These are phyloP conservation scores for Sclerotinia sclerotiorum DNA, from an alignment of 2,329 filamentous ascomycete species.

Conservation along the genomic window DNA sequence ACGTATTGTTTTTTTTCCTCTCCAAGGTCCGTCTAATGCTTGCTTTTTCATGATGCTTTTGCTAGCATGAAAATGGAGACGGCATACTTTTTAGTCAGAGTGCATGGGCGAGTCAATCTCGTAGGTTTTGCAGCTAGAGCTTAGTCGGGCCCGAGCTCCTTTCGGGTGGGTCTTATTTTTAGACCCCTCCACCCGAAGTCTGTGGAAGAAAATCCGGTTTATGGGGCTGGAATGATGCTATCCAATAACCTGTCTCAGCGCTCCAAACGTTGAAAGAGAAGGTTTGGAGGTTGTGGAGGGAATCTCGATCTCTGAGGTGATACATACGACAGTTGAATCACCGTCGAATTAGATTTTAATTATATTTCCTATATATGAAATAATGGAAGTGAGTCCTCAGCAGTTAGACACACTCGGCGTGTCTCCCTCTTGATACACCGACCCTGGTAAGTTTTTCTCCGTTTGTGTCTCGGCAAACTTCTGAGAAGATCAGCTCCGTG, in stretches of 20 bases:
- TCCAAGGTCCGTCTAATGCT: background rate
- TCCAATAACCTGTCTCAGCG: slow-evolving; percentile 2
- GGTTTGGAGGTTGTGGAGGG: background rate
- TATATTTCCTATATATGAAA: background rate
- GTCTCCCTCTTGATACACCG: background rate
- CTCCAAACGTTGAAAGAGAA: background rate
- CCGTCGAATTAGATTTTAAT: background rate
- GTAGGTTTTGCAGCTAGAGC: background rate
- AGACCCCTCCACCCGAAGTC: background rate
- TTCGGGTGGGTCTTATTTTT: background rate
- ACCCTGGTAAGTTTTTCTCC: background rate
- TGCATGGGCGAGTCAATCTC: slow-evolving; percentile 14
- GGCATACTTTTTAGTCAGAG: background rate
- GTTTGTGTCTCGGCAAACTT: background rate
- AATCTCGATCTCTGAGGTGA: background rate
- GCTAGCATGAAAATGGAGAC: background rate
- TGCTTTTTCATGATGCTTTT: background rate
- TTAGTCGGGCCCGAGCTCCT: background rate
- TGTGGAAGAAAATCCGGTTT: background rate
- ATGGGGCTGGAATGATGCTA: background rate
- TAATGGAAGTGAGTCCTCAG: background rate
- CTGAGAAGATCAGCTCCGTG: background rate
- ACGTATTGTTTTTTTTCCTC: background rate
- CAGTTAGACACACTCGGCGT: background rate
- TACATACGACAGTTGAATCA: background rate